Percentiles rank a stretch among this genome's conserved stretches.
Evolutionary conservation across 2,329 filamentous ascomycete species (phyloP).

Genomic region (Xylariales sp.): DNA sequence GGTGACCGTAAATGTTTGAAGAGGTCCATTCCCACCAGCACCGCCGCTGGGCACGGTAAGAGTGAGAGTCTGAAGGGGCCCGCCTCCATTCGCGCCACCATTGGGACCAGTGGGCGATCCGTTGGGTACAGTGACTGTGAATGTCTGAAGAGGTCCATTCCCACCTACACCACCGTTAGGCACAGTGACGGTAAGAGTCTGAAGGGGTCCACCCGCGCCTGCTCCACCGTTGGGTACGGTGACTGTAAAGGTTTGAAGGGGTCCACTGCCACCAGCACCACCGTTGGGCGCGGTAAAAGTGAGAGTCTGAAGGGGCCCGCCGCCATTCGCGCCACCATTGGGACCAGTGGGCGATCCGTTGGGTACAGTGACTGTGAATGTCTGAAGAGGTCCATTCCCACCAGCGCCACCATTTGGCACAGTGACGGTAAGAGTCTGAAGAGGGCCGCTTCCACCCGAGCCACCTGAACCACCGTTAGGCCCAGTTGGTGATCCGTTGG

Average conservation of each 20-base stretch:
- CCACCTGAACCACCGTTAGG: slow-evolving; percentile 21
- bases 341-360: slow-evolving; percentile 11
- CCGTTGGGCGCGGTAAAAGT: slow-evolving; percentile 33
- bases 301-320: slow-evolving; percentile 23
- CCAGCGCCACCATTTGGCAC: slow-evolving; percentile 25
- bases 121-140: slow-evolving; percentile 27
- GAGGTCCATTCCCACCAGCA: slow-evolving; percentile 32
- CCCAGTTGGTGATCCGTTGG: slow-evolving; percentile 6
- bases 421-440: slow-evolving; percentile 22
- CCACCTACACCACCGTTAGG: slow-evolving; percentile 27
- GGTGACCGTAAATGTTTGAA: slow-evolving; percentile 44
- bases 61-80: slow-evolving; percentile 30
- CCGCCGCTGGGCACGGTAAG: slow-evolving; percentile 30
- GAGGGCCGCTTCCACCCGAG: background rate
- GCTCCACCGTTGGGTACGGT: slow-evolving; percentile 34
- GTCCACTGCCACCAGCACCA: slow-evolving; percentile 30
- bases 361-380: slow-evolving; percentile 43
- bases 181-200: slow-evolving; percentile 28
- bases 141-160: slow-evolving; percentile 17
- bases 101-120: slow-evolving; percentile 24
- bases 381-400: slow-evolving; percentile 37
- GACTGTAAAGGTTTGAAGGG: slow-evolving; percentile 43
- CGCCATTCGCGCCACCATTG: slow-evolving; percentile 4
- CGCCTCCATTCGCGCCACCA: slow-evolving; percentile 1
- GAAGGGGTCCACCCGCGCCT: slow-evolving; percentile 10